Evolutionary conservation across 768 basidiomycete genomes (phyloP).

Genomic region (Strobilomyces confusus): DNA sequence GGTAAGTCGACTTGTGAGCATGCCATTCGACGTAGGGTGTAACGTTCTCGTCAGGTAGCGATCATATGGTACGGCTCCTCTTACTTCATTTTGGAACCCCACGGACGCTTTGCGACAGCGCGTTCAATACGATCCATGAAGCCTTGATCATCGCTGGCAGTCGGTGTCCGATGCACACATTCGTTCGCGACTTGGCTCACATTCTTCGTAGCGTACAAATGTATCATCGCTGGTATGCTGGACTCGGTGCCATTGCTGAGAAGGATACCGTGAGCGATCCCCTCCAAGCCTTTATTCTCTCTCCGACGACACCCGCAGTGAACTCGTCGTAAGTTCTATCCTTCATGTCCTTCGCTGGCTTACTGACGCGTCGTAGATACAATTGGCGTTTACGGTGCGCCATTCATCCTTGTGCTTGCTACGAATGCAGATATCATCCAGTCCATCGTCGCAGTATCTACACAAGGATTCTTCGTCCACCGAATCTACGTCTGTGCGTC

Average conservation of each 20-base stretch:
- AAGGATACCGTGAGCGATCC: neutral
- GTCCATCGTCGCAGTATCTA: neutral
- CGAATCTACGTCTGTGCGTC: neutral
- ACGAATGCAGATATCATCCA: neutral
- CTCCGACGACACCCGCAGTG: neutral
- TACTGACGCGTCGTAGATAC: conserved; percentile 1
- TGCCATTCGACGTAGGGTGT: too few relatives aligned
- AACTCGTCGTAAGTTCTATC: conserved; percentile 6
- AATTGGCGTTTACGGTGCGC: neutral
- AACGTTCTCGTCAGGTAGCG: conserved; percentile 1
- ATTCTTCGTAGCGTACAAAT: neutral
- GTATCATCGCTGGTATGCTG: neutral
- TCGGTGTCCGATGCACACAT: neutral
- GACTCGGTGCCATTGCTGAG: neutral
- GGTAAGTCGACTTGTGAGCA: neutral
- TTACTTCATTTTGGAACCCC: neutral
- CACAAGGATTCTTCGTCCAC: neutral
- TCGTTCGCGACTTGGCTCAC: neutral
- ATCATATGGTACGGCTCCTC: conserved; percentile 1
- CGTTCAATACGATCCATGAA: conserved; percentile 12
- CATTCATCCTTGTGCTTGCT: neutral
- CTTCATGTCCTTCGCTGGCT: neutral
- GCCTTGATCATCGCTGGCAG: conserved; percentile 5
- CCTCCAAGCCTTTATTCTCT: neutral
- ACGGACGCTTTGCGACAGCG: conserved; percentile 2